Percentiles rank a stretch among this genome's conserved stretches.
phyloP scores from a whole-genome alignment of 1,139 yeast genomes.

The Yamadazyma pseudoaaseri region DNA sequence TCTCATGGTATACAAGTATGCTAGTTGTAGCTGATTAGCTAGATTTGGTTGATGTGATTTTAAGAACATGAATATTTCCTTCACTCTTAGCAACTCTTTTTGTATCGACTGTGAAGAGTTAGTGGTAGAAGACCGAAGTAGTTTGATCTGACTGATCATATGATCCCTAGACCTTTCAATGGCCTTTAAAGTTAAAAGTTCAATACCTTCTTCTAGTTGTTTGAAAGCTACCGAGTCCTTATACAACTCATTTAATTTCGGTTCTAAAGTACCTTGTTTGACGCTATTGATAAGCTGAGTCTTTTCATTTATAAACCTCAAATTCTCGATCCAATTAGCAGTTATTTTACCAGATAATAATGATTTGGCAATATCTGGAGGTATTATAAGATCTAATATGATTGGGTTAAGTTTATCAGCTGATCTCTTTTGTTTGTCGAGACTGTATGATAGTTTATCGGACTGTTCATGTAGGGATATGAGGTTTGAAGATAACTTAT shows the following conservation, averaged over 20 bases:
- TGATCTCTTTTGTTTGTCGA: conserved; percentile 52
- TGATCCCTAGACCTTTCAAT: conserved; percentile 76
- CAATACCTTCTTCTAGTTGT: conserved; percentile 39
- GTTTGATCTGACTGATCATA: conserved; percentile 62
- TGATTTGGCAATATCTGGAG: conserved; percentile 62
- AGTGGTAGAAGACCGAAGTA: conserved; percentile 46
- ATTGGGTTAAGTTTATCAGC: conserved; percentile 66
- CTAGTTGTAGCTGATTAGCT: conserved; percentile 73
- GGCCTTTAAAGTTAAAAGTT: conserved; percentile 47
- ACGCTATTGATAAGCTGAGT: conserved; percentile 41
- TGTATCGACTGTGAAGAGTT: conserved; percentile 76
- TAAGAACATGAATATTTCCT: conserved; percentile 61
- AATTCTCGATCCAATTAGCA: conserved; percentile 57
- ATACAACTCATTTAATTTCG: conserved; percentile 18
- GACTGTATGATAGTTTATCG: conserved; percentile 26
- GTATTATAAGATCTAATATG: conserved; percentile 68
- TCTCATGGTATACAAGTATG: conserved; percentile 82
- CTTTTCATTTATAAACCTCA: conserved; percentile 58
- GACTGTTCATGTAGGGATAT: conserved; percentile 55
- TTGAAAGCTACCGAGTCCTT: conserved; percentile 31
- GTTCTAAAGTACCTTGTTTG: conserved; percentile 14
- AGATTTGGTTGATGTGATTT: conserved; percentile 55
- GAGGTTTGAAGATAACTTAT: conserved; percentile 60
- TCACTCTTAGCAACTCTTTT: conserved; percentile 55
- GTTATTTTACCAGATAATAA: conserved; percentile 47